phyloP scores from a whole-genome alignment of 805 yeast species.

The Grigorovia humatica region DNA sequence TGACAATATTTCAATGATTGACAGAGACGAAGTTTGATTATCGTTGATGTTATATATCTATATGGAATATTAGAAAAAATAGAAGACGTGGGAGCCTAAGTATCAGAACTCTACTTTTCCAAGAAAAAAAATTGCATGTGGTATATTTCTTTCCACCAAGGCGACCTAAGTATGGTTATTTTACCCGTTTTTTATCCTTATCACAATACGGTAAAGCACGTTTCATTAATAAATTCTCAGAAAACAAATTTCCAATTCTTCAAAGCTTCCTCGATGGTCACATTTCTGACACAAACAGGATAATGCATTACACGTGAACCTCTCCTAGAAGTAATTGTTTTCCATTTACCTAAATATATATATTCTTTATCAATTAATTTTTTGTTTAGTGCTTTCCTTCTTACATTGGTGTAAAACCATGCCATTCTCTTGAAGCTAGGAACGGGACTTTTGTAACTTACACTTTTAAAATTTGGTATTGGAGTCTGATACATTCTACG shows the following conservation, averaged over 20 bases:
- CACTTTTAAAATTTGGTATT: conserved; percentile 19
- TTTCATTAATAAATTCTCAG: no score
- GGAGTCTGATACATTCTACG: conserved; percentile 13
- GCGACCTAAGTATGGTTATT: no score
- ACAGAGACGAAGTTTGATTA: neutral
- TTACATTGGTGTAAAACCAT: conserved; percentile 25
- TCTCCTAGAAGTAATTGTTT: conserved; percentile 16
- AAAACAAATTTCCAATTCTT: conserved; percentile 21
- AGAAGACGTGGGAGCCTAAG: neutral
- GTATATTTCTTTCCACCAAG: no score
- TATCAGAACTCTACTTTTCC: no score
- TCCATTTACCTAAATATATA: conserved; percentile 10
- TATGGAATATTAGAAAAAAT: neutral
- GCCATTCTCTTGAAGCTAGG: conserved; percentile 25
- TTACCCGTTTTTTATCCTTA: no score
- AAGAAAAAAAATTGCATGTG: no score
- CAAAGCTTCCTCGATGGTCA: conserved; percentile 19
- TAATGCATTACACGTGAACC: conserved; percentile 21
- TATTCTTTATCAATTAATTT: conserved; percentile 18
- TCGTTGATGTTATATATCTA: neutral
- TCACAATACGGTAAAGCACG: no score
- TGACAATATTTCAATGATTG: no score
- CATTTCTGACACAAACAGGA: conserved; percentile 18
- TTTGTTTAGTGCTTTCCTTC: conserved; percentile 18
- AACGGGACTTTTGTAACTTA: conserved; percentile 19